Evolutionary conservation across 345 rosid species (phyloP).

Genomic region (Hypericum perforatum): DNA sequence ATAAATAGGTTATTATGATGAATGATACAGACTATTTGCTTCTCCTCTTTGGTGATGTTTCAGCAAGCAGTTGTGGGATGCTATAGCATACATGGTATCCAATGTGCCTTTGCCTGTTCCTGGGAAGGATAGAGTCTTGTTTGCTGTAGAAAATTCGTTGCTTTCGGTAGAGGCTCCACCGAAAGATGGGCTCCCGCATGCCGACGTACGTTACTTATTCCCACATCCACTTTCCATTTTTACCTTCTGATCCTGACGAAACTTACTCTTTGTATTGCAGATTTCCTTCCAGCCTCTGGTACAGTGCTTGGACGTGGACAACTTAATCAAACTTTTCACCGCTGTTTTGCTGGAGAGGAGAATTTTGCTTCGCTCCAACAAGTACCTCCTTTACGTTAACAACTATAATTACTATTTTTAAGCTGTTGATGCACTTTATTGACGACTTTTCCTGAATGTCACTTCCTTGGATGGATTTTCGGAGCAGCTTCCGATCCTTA

Average conservation of each 20-base stretch:
- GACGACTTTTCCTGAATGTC: too few species aligned
- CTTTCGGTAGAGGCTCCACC: constrained; percentile 92
- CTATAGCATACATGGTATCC: constrained; percentile 59
- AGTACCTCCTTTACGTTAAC: constrained; percentile 37
- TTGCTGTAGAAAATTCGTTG: constrained; percentile 75
- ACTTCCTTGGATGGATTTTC: too few species aligned
- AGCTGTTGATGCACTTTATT: too few species aligned
- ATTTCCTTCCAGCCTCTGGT: constrained; percentile 91
- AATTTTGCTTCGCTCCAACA: constrained; percentile 85
- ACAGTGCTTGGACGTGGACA: constrained; percentile 93
- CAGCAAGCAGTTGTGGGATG: constrained; percentile 97
- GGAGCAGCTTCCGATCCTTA: too few species aligned
- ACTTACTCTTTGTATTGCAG: constrained; percentile 37
- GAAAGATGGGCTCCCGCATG: constrained; percentile 84
- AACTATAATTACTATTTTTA: too few species aligned
- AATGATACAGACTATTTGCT: background rate
- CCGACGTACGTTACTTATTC: constrained; percentile 51
- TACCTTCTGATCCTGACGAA: background rate
- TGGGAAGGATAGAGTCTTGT: constrained; percentile 82
- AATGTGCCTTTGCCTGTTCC: constrained; percentile 91
- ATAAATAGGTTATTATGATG: background rate
- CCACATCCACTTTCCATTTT: constrained; percentile 5
- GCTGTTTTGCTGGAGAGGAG: constrained; percentile 92
- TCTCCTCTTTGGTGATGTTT: constrained; percentile 30
- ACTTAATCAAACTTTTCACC: constrained; percentile 75